Evolutionary conservation across 73 alveolate species (phyloP).

Genomic region (Uronychia setigera): DNA sequence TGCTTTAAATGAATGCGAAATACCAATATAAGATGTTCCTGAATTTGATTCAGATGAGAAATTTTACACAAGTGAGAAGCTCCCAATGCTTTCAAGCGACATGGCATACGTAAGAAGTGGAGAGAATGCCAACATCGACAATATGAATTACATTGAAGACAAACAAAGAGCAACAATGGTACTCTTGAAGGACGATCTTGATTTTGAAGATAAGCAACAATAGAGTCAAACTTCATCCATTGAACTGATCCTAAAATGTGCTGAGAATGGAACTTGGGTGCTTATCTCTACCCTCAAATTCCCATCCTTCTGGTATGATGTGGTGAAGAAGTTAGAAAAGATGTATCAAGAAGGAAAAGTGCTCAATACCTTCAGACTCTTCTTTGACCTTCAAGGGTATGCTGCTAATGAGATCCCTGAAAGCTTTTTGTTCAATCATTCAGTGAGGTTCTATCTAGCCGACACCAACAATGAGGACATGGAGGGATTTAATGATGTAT

Average conservation of each 20-base stretch:
- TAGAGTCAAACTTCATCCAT: constrained; percentile 11
- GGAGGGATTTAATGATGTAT: constrained; percentile 68
- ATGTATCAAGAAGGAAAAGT: constrained; percentile 22
- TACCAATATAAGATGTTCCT: neutral
- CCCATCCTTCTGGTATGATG: constrained; percentile 57
- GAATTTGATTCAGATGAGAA: too few relatives aligned
- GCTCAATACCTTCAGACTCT: constrained; percentile 49
- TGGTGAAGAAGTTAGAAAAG: constrained; percentile 18
- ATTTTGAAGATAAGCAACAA: constrained; percentile 32
- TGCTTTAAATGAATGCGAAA: constrained; percentile 11
- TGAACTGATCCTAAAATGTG: constrained; percentile 53
- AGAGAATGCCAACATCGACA: neutral
- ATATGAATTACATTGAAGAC: neutral
- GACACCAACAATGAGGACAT: constrained; percentile 56
- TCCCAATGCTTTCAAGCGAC: neutral
- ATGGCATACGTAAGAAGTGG: neutral
- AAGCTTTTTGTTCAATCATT: constrained; percentile 41
- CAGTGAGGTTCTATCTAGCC: constrained; percentile 45
- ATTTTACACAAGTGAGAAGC: neutral
- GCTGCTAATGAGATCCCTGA: constrained; percentile 50
- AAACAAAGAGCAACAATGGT: neutral
- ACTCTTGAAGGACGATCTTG: constrained; percentile 11
- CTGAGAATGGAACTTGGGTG: constrained; percentile 68
- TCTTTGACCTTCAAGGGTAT: constrained; percentile 65
- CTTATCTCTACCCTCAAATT: constrained; percentile 45